Conservation (phyloP, 1,284 basidiomycete genomes). For the Sporisorium scitamineum region DNA sequence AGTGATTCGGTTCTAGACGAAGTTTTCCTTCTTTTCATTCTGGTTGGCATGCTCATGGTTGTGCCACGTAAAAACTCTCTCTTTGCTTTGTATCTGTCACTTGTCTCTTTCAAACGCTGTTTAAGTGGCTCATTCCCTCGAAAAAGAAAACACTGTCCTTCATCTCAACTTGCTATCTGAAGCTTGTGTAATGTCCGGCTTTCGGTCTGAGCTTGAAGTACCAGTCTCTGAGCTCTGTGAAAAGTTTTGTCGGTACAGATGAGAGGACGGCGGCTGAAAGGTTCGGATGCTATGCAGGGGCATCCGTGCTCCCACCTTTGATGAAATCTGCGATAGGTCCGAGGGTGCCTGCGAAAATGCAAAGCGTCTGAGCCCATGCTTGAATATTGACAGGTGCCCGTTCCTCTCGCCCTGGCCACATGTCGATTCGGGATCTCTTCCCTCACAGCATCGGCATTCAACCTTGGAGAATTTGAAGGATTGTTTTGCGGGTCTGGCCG, state of each 20-base stretch:
- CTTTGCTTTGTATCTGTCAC: not conserved
- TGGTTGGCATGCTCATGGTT: not conserved
- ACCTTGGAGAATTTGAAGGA: not conserved
- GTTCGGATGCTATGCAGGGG: constrained; percentile 2
- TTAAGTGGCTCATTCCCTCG: not conserved
- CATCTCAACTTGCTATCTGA: not conserved
- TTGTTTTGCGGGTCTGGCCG: not conserved
- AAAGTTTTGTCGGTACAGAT: not conserved
- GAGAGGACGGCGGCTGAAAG: not conserved
- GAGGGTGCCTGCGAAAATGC: not conserved
- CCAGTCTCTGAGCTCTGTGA: not conserved
- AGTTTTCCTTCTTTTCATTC: no score
- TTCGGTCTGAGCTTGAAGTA: not conserved
- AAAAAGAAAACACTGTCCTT: not conserved
- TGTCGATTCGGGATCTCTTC: not conserved
- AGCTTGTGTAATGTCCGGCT: not conserved
- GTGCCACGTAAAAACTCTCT: not conserved
- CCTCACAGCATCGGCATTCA: not conserved
- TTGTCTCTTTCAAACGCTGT: no score
- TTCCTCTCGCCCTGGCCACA: not conserved
- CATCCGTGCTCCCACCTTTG: constrained; percentile 13
- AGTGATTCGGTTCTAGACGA: constrained; percentile 27
- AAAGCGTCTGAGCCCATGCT: constrained; percentile 3
- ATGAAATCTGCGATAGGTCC: not conserved
- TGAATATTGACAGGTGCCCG: not conserved